A percentile compares a stretch with the other conserved stretches of the same genome.
Conservation (phyloP, 768 basidiomycete genomes). For the Tephrocybe sp. region DNA sequence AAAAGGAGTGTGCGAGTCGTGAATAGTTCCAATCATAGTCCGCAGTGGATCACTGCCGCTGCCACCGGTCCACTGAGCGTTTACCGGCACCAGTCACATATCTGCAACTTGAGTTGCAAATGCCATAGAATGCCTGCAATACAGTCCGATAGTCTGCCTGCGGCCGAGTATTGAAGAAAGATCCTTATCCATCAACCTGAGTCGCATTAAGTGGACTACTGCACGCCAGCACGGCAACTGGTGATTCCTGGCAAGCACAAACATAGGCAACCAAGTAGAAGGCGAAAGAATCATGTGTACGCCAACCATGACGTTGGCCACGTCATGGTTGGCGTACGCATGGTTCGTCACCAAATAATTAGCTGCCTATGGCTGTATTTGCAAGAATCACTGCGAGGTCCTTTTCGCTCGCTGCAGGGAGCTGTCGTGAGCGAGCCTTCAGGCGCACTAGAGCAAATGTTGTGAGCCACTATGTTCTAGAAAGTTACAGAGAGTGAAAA, state of each 20-base stretch:
- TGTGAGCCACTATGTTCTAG: constrained; percentile 1
- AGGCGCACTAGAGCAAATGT: constrained; percentile 62
- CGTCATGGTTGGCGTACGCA: neutral
- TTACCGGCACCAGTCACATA: neutral
- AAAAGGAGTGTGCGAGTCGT: neutral
- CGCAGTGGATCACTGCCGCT: neutral
- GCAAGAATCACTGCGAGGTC: constrained; percentile 73
- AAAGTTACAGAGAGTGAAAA: constrained; percentile 15
- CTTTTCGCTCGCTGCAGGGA: constrained; percentile 83
- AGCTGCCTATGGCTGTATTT: constrained; percentile 8
- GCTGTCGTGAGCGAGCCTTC: constrained; percentile 83
- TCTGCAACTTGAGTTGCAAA: neutral
- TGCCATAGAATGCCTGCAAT: neutral
- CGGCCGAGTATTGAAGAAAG: neutral
- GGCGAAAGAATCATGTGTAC: neutral
- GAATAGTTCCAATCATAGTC: neutral
- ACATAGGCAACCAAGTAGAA: constrained; percentile 3
- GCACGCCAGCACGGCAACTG: neutral
- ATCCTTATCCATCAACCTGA: neutral
- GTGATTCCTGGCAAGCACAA: neutral
- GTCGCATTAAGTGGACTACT: neutral
- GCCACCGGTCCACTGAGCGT: neutral
- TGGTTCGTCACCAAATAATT: neutral
- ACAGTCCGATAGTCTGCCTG: neutral
- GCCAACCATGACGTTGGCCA: neutral